These are phyloP conservation scores for Immersiella caudata DNA, from an alignment of 495 filamentous ascomycete genomes.

Conservation along the genomic window DNA sequence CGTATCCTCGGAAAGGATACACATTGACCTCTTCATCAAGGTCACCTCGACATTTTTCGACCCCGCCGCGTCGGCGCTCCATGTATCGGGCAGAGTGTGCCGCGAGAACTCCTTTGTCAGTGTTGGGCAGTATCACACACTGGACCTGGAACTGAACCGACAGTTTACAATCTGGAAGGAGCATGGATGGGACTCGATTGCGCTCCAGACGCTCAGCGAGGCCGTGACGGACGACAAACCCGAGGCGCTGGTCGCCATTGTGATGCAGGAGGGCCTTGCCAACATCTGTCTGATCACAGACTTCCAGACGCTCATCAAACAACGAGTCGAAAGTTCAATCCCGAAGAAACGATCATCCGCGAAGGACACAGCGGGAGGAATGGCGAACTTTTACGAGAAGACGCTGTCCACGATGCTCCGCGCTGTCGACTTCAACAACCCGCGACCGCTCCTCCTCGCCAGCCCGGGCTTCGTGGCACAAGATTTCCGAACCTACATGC, in stretches of 20 bases:
- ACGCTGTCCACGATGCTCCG: slow-evolving; percentile 74
- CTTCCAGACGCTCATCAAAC: slow-evolving; percentile 83
- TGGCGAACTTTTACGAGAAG: slow-evolving; percentile 79
- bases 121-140: slow-evolving; percentile 84
- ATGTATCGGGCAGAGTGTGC: slow-evolving; percentile 79
- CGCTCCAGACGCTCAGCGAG: slow-evolving; percentile 74
- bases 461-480: slow-evolving; percentile 86
- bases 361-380: slow-evolving; percentile 71
- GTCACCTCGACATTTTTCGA: slow-evolving; percentile 91
- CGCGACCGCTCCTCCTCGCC: slow-evolving; percentile 78
- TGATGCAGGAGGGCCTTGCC: slow-evolving; percentile 93
- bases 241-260: slow-evolving; percentile 81
- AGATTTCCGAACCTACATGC: slow-evolving; percentile 79
- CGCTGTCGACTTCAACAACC: slow-evolving; percentile 72
- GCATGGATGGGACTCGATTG: slow-evolving; percentile 90
- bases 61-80: slow-evolving; percentile 76
- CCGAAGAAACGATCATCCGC: slow-evolving; percentile 72
- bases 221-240: slow-evolving; percentile 74
- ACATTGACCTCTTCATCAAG: slow-evolving; percentile 75
- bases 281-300: slow-evolving; percentile 94
- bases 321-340: slow-evolving; percentile 80
- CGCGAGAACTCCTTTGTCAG: slow-evolving; percentile 83
- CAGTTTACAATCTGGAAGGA: slow-evolving; percentile 85
- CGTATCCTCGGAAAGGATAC: slow-evolving; percentile 72
- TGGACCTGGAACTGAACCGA: slow-evolving; percentile 72